These are phyloP conservation scores for Cryptosporidium sp. DNA, from an alignment of 169 alveolate genomes.

Conservation along the genomic window DNA sequence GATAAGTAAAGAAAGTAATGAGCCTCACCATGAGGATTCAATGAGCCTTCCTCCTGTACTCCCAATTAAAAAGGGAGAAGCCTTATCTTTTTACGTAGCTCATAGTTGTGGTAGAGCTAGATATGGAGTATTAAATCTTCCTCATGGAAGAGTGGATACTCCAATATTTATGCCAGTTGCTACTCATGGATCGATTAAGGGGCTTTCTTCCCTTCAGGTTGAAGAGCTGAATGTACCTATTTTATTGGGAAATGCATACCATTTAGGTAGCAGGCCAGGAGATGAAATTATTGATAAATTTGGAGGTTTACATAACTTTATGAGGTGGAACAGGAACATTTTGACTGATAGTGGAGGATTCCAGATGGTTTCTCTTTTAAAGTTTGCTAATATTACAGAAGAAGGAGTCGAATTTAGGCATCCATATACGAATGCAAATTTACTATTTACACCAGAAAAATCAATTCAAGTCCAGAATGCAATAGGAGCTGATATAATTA, in stretches of 20 bases:
- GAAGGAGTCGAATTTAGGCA: conserved; percentile 95
- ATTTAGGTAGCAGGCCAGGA: conserved; percentile 96
- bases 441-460: conserved; percentile 96
- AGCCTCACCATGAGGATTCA: neutral
- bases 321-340: conserved; percentile 93
- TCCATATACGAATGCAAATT: conserved; percentile 84
- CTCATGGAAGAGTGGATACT: conserved; percentile 95
- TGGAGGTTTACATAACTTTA: conserved; percentile 94
- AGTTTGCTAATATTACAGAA: conserved; percentile 91
- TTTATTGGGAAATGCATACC: conserved; percentile 96
- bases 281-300: conserved; percentile 88
- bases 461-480: conserved; percentile 93
- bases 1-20: neutral
- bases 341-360: conserved; percentile 99
- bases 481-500: conserved; percentile 97
- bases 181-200: conserved; percentile 97
- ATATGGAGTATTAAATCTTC: conserved; percentile 91
- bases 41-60: conserved; percentile 13
- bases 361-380: conserved; percentile 94
- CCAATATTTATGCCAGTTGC: conserved; percentile 99
- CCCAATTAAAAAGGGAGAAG: conserved; percentile 32
- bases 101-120: conserved; percentile 89
- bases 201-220: conserved; percentile 84
- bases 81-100: conserved; percentile 77
- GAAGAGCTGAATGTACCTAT: conserved; percentile 88